Evolutionary conservation across 2,329 filamentous ascomycete species (phyloP).

Genomic region (Amauroascus niger): DNA sequence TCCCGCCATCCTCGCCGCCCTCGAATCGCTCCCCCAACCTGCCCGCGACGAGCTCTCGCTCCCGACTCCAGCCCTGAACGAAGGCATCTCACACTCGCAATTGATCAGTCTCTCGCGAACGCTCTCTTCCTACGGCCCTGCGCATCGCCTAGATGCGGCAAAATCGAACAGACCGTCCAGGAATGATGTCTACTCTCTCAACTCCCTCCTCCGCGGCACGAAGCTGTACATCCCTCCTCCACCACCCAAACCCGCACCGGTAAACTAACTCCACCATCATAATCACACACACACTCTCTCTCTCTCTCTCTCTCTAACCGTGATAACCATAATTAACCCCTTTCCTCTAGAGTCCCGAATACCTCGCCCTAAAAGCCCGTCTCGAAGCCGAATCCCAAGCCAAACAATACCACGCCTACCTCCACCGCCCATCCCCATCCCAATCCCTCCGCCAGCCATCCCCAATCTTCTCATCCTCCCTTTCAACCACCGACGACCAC

Average conservation of each 20-base stretch:
- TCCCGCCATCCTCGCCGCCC: constrained; percentile 30
- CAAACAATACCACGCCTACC: constrained; percentile 71
- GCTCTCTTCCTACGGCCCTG: constrained; percentile 14
- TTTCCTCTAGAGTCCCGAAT: constrained; percentile 58
- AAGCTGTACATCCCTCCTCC: constrained; percentile 69
- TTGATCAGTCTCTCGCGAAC: constrained; percentile 31
- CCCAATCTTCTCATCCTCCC: constrained; percentile 45
- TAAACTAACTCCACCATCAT: constrained; percentile 33
- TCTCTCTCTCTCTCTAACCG: not conserved
- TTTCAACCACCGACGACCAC: constrained; percentile 38
- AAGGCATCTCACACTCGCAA: constrained; percentile 36
- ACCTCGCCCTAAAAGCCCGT: constrained; percentile 75
- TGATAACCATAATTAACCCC: not conserved
- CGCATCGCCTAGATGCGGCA: constrained; percentile 21
- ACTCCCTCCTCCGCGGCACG: constrained; percentile 61
- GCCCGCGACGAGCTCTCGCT: constrained; percentile 29
- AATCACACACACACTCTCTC: not conserved
- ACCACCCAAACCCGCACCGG: constrained; percentile 65
- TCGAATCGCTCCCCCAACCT: constrained; percentile 29
- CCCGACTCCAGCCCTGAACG: constrained; percentile 24
- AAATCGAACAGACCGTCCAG: not conserved
- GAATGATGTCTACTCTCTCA: constrained; percentile 45
- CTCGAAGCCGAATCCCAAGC: constrained; percentile 76
- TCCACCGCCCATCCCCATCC: constrained; percentile 48
- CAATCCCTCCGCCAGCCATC: constrained; percentile 23